Evolutionary conservation across 106 monocot species (phyloP).

Genomic region (Apostasia shenzhenica): DNA sequence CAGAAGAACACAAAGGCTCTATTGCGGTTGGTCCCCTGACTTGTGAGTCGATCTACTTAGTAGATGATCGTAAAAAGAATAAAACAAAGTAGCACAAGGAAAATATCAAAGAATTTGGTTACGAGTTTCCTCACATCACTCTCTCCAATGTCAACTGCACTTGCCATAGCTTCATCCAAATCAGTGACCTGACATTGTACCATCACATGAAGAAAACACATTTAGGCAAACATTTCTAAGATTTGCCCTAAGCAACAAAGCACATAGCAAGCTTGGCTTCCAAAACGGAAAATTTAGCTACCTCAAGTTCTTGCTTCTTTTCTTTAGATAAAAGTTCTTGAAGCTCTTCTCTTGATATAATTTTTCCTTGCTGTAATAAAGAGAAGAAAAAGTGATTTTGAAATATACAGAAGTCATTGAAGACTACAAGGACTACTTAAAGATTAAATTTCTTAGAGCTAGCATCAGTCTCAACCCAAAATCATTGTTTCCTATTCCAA

Average conservation of each 20-base stretch:
- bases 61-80: neutral
- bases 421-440: no score
- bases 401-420: no score
- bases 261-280: neutral
- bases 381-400: neutral
- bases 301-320: constrained; percentile 75
- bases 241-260: neutral
- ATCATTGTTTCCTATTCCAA: no score
- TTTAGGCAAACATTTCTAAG: no score
- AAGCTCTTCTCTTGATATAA: constrained; percentile 74
- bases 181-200: constrained; percentile 46
- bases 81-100: neutral
- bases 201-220: neutral
- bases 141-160: constrained; percentile 97
- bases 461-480: no score
- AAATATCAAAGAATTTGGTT: neutral
- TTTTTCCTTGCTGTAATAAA: constrained; percentile 55
- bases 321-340: constrained; percentile 68
- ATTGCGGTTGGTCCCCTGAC: neutral
- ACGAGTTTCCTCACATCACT: constrained; percentile 53
- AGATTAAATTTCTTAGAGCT: no score
- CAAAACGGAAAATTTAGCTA: constrained; percentile 15
- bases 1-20: neutral
- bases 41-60: neutral
- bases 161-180: constrained; percentile 86